Evolutionary conservation across 441 rosid species (phyloP), one percentile per base, ranked within the genome.

Genomic region (Adansonia grandidieri): DNA sequence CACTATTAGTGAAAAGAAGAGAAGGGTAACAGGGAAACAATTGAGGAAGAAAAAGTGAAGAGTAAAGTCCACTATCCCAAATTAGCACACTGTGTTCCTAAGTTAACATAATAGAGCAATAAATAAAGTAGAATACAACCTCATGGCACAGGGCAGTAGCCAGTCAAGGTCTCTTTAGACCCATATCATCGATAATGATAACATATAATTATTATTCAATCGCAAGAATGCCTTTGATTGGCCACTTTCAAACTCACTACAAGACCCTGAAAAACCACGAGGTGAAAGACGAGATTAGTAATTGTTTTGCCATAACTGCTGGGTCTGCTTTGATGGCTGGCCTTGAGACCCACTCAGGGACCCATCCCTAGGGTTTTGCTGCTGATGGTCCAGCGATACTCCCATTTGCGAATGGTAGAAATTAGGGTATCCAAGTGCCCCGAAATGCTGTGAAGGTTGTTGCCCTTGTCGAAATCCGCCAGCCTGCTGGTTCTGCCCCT

Each of bases 231-330:
- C 90, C 76, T 78, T 67, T 58, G 82, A 84, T 47, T 83, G 82
- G 82, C 84, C 80, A 73, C 89, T 81, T 77, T 78, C 81, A 68
- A 79, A 84, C 88, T 84, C 76, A 54, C 83, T 82, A 77, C 85
- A 72, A 74, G 76, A 84, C 90, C 90, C 92, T 85, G 85, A 86
- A 88, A 87, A 84, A 86, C 88, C 88, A 75, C 77, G 81, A 84
- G 87, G 85, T 68, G 88, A 75, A 54, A 20, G 40, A 75, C 66
- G 10, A 40, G 69, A 82, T 91, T 83, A 96, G 93, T 96, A 96
- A 85, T 87, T 85, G 91, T 93, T 92, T 87, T 90, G 99, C 99
- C 98, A 96, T 15, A 96, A 74, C 85, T 91, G 98, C 78, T 90
- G 97, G 74, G 89, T 85, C 91, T 92, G 99, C 85, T 92, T 96